phyloP scores from a whole-genome alignment of 2,329 filamentous ascomycete species.

The Pseudocercospora vitis region DNA sequence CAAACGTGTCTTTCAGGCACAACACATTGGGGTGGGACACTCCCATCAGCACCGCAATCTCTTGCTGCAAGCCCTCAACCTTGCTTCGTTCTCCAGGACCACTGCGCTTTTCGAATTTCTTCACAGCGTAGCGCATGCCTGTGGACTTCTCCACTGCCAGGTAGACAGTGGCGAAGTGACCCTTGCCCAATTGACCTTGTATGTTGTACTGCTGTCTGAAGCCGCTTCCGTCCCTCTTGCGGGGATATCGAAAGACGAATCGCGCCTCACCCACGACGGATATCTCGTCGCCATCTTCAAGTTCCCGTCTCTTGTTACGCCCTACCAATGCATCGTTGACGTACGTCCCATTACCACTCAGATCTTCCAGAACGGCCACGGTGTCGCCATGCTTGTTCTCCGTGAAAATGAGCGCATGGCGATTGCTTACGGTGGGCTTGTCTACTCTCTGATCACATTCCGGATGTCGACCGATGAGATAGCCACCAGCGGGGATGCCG shows the following conservation, averaged over 20 bases:
- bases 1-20: slow-evolving; percentile 92
- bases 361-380: slow-evolving; percentile 79
- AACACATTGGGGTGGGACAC: slow-evolving; percentile 92
- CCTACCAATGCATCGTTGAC: slow-evolving; percentile 90
- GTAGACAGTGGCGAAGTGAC: slow-evolving; percentile 92
- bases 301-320: slow-evolving; percentile 84
- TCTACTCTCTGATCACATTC: slow-evolving; percentile 77
- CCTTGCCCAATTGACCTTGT: slow-evolving; percentile 83
- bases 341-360: slow-evolving; percentile 95
- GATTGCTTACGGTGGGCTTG: slow-evolving; percentile 81
- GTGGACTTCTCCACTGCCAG: slow-evolving; percentile 82
- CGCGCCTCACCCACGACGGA: slow-evolving; percentile 79
- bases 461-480: slow-evolving; percentile 85
- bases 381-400: slow-evolving; percentile 59
- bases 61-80: slow-evolving; percentile 84
- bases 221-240: slow-evolving; percentile 67
- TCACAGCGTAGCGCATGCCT: slow-evolving; percentile 84
- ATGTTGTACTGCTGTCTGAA: slow-evolving; percentile 87
- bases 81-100: slow-evolving; percentile 82
- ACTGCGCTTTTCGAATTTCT: slow-evolving; percentile 84
- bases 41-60: slow-evolving; percentile 95
- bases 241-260: slow-evolving; percentile 90
- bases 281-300: slow-evolving; percentile 88
- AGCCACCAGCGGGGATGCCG: slow-evolving; percentile 72
- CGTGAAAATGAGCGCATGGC: slow-evolving; percentile 70